phyloP scores from a whole-genome alignment of 352 stramenopile genomes.

The Globisporangium okanoganense region DNA sequence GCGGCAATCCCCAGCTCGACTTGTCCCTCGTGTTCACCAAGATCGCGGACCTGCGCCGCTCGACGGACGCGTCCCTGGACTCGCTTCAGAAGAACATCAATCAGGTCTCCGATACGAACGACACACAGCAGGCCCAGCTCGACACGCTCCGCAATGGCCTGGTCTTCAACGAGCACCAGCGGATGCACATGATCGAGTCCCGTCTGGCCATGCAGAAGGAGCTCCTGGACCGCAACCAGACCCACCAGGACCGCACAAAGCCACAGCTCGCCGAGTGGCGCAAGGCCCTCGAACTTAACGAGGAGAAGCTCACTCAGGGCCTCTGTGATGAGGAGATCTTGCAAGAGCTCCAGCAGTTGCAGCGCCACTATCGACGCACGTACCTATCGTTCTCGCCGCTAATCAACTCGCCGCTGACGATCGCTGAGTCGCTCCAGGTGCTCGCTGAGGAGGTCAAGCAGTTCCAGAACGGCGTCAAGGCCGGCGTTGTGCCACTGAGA shows the following conservation, averaged over 20 bases:
- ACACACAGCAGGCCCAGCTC: slow-evolving; percentile 48
- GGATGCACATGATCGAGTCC: slow-evolving; percentile 51
- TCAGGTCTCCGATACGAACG: slow-evolving; percentile 28
- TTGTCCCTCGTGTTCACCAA: slow-evolving; percentile 82
- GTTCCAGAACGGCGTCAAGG: slow-evolving; percentile 44
- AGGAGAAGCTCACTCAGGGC: slow-evolving; percentile 57
- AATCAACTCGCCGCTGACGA: slow-evolving; percentile 51
- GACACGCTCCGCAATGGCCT: slow-evolving; percentile 47
- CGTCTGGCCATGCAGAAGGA: slow-evolving; percentile 67
- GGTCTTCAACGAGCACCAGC: slow-evolving; percentile 50
- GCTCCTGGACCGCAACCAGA: slow-evolving; percentile 61
- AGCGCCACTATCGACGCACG: slow-evolving; percentile 59
- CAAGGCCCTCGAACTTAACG: slow-evolving; percentile 49
- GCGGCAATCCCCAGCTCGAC: slow-evolving; percentile 37
- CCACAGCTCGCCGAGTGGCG: slow-evolving; percentile 65
- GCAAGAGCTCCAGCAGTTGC: slow-evolving; percentile 56
- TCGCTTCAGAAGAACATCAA: slow-evolving; percentile 51
- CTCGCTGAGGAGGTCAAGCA: slow-evolving; percentile 57
- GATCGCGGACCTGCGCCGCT: slow-evolving; percentile 59
- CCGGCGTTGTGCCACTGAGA: slow-evolving; percentile 36
- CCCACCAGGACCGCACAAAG: slow-evolving; percentile 62
- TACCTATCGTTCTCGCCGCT: slow-evolving; percentile 54
- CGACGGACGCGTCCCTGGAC: slow-evolving; percentile 55
- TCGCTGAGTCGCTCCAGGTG: slow-evolving; percentile 52
- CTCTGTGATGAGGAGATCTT: slow-evolving; percentile 56